phyloP scores from a whole-genome alignment of 345 rosid species.

The Acer campestre region DNA sequence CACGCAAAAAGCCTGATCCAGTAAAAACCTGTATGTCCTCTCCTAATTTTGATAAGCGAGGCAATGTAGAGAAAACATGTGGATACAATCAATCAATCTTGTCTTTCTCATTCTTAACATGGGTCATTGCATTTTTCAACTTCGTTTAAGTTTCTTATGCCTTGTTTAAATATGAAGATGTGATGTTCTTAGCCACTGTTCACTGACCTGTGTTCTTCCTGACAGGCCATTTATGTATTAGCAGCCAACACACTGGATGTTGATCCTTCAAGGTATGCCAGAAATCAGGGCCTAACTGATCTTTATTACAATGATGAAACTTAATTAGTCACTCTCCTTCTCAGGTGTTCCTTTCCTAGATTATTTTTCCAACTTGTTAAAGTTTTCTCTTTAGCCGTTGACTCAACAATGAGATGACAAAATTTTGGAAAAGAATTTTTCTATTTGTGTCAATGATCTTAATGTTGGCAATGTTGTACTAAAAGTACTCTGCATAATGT shows the following conservation, averaged over 20 bases:
- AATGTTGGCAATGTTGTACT: too few species aligned
- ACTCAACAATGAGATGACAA: too few species aligned
- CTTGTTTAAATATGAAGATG: background rate
- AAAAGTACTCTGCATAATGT: too few species aligned
- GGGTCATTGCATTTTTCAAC: background rate
- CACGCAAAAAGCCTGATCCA: constrained; percentile 93
- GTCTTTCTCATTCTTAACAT: too few species aligned
- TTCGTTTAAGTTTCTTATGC: background rate
- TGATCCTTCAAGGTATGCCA: constrained; percentile 76
- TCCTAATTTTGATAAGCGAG: background rate
- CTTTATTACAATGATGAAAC: background rate
- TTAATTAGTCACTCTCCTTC: background rate
- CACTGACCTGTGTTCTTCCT: constrained; percentile 18
- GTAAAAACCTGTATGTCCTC: constrained; percentile 30
- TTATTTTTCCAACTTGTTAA: background rate
- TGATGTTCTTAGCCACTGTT: constrained; percentile 5
- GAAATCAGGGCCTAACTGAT: background rate
- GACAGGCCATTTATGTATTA: constrained; percentile 80
- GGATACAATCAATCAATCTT: background rate
- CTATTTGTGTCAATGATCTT: too few species aligned
- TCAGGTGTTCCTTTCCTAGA: background rate
- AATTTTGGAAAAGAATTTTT: too few species aligned
- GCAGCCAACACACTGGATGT: constrained; percentile 90
- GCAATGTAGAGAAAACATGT: constrained; percentile 1
- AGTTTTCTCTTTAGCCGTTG: too few species aligned